Conservation (phyloP, 2,329 filamentous ascomycete genomes). For the Blumeriella jaapii region DNA sequence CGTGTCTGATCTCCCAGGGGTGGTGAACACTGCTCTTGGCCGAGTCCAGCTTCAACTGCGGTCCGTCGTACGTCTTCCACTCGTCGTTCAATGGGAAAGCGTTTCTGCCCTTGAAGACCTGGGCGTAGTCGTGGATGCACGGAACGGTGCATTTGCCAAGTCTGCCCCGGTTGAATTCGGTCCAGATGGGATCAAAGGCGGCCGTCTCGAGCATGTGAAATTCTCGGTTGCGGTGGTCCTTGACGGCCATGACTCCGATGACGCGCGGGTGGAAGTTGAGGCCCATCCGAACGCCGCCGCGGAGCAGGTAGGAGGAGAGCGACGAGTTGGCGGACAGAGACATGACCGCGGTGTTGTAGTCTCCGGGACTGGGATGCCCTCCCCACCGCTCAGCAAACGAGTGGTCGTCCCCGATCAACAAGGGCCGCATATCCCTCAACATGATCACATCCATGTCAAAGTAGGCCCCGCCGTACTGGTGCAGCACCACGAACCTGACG, state of each 20-base stretch:
- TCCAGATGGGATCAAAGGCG: conserved; percentile 46
- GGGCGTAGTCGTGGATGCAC: conserved; percentile 40
- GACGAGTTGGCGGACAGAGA: conserved; percentile 43
- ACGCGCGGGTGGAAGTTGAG: conserved; percentile 45
- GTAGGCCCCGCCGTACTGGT: conserved; percentile 41
- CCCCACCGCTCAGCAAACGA: conserved; percentile 45
- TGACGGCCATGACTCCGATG: conserved; percentile 44
- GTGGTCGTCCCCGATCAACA: conserved; percentile 37
- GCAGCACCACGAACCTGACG: conserved; percentile 41
- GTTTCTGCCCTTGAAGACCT: conserved; percentile 38
- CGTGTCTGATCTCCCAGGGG: conserved; percentile 21
- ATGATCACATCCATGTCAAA: conserved; percentile 46
- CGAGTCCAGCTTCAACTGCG: conserved; percentile 28
- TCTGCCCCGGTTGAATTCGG: conserved; percentile 42
- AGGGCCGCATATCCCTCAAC: conserved; percentile 42
- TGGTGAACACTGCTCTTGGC: conserved; percentile 15
- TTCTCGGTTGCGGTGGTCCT: conserved; percentile 40
- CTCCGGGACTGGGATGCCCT: conserved; percentile 38
- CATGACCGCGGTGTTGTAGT: conserved; percentile 47
- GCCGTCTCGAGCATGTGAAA: conserved; percentile 46
- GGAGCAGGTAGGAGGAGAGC: conserved; percentile 41
- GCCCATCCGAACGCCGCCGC: conserved; percentile 44
- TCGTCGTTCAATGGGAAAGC: conserved; percentile 35
- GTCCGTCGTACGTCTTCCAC: conserved; percentile 40
- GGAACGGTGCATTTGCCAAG: conserved; percentile 41